Evolutionary conservation across 2,329 filamentous ascomycete species (phyloP).

Genomic region (Xylaria digitata): DNA sequence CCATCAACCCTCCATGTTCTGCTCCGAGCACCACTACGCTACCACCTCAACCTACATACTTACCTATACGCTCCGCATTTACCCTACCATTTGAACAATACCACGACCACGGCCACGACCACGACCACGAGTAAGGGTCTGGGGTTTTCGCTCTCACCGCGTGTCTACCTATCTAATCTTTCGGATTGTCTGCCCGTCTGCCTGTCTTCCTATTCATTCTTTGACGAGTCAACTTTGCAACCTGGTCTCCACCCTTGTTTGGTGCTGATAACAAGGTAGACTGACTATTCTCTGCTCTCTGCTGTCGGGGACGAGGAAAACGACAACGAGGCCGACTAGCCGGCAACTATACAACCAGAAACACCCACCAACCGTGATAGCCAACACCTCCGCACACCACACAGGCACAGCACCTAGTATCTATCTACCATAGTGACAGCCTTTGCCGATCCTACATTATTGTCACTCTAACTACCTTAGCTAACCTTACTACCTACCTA

Average conservation of each 20-base stretch:
- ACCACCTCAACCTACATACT: background rate
- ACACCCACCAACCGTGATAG: background rate
- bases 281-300: no score
- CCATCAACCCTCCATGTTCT: constrained; percentile 8
- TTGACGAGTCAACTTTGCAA: no score
- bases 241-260: background rate
- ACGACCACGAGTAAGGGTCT: background rate
- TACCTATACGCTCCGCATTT: background rate
- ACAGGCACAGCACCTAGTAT: background rate
- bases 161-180: constrained; percentile 1
- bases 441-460: constrained; percentile 31
- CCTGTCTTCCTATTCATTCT: background rate
- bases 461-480: constrained; percentile 5
- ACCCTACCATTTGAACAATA: constrained; percentile 9
- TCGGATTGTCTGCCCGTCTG: background rate
- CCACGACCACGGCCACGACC: constrained; percentile 9
- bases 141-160: constrained; percentile 23
- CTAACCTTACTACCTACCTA: background rate
- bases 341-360: background rate
- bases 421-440: constrained; percentile 5
- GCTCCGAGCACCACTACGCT: constrained; percentile 3
- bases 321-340: constrained; percentile 11
- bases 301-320: background rate
- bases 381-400: constrained; percentile 16
- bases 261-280: background rate